These are phyloP conservation scores for Erythrobasidium yunnanense DNA, from an alignment of 768 basidiomycete species.

Conservation along the genomic window DNA sequence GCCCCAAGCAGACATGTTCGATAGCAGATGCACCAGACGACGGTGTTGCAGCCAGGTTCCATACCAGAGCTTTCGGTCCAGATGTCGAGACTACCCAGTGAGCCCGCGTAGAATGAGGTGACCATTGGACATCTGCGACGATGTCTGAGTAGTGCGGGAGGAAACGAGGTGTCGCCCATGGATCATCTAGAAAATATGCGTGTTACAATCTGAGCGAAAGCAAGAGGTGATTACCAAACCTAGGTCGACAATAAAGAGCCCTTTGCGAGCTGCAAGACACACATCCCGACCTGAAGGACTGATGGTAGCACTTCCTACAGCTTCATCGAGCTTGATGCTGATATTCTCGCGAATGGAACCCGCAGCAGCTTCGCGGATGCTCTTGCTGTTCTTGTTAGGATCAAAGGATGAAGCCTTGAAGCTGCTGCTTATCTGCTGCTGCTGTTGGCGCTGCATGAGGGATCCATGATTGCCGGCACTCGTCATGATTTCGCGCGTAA, in stretches of 20 bases:
- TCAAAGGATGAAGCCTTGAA: no score
- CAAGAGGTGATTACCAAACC: no score
- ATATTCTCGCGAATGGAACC: slow-evolving; percentile 33
- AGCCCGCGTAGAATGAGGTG: slow-evolving; percentile 62
- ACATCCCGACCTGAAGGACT: slow-evolving; percentile 69
- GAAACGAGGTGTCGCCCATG: slow-evolving; percentile 76
- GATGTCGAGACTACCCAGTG: slow-evolving; percentile 81
- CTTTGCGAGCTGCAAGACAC: slow-evolving; percentile 50
- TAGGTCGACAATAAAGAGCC: slow-evolving; percentile 93
- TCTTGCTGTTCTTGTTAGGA: no score
- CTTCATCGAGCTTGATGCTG: slow-evolving; percentile 38
- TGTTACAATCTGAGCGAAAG: no score
- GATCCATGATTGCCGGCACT: no score
- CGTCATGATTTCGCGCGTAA: no score
- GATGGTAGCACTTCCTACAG: slow-evolving; percentile 39
- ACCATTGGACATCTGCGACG: slow-evolving; percentile 81
- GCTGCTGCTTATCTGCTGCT: no score
- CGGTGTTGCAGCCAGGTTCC: slow-evolving; percentile 58
- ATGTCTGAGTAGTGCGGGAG: slow-evolving; percentile 92
- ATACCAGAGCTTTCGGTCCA: slow-evolving; percentile 80
- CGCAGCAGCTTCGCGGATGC: no score
- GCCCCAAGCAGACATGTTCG: slow-evolving; percentile 70
- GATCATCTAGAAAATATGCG: slow-evolving; percentile 72
- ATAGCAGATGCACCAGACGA: slow-evolving; percentile 59
- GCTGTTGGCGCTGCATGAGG: no score